phyloP scores from a whole-genome alignment of 2,329 filamentous ascomycete genomes.

The Passalora sequoiae region DNA sequence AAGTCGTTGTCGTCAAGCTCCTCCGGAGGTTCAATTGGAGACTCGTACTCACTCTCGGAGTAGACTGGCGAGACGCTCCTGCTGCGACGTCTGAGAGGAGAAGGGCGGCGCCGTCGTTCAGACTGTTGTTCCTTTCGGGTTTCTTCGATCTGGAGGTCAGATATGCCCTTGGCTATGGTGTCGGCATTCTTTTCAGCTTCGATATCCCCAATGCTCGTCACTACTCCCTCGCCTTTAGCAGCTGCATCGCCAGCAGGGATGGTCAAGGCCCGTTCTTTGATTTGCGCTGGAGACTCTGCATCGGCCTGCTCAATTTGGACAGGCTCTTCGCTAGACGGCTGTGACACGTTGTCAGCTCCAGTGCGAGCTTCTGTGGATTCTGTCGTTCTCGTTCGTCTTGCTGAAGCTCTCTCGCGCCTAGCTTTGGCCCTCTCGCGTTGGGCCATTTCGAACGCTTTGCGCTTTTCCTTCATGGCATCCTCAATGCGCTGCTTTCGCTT shows the following conservation, averaged over 20 bases:
- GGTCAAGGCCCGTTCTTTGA: background rate
- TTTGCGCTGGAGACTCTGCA: background rate
- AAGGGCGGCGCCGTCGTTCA: background rate
- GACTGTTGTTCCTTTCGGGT: background rate
- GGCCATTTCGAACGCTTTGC: constrained; percentile 18
- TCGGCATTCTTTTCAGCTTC: constrained; percentile 1
- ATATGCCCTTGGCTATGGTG: background rate
- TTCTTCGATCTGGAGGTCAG: background rate
- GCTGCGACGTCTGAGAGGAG: background rate
- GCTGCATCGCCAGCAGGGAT: background rate
- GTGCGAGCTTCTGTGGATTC: constrained; percentile 3
- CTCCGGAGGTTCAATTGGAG: constrained; percentile 18
- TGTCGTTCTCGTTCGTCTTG: constrained; percentile 1
- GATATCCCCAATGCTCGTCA: background rate
- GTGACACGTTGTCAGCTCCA: background rate
- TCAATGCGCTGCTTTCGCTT: constrained; percentile 24
- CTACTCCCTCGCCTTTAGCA: background rate
- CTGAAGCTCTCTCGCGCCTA: constrained; percentile 9
- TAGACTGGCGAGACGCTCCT: background rate
- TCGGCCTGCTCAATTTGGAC: background rate
- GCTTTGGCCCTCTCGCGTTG: constrained; percentile 13
- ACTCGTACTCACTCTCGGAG: constrained; percentile 18
- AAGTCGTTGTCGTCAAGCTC: constrained; percentile 32
- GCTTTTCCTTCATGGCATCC: constrained; percentile 27
- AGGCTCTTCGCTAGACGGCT: constrained; percentile 2